Evolutionary conservation across 345 rosid genomes (phyloP), one percentile per base, ranked within the genome.

Genomic region (Carallia brachiata): DNA sequence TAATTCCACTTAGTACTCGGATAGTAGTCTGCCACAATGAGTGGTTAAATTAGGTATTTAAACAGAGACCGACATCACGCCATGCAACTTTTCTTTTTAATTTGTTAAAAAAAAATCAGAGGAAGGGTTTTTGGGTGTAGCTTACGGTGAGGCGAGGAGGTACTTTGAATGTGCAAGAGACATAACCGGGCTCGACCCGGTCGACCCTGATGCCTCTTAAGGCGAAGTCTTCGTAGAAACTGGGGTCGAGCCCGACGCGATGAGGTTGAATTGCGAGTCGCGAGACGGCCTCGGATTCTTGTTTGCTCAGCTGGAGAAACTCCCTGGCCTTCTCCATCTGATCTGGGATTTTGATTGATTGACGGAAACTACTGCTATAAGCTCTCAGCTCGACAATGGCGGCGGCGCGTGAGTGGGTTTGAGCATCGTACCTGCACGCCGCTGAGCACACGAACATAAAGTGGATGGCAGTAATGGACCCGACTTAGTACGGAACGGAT

Each of bases 121-220:
- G 55, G 74, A 40, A 69, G 62, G 68, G 65, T 15, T 48, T 55
- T 1, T 18, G 10, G 52, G 28, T 61, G 17, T 37, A 28, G 59
- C 86, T 77, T 79, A 91, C 97, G 58, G 89, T 83, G 78, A 95
- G 88, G 75, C 97, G 98, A 76, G 86, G 84, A 69, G 98, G 99
- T 67, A 92, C 94, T 68, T 76, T 87, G 86, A 92, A 88, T 69
- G 87, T 65, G 72, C 97, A 90, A 65, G 88, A 78, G 70, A 95
- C 69, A 79, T 83, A 63, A 6, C 92, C 92, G 12, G 93, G 85
- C 53, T 88, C 89, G 52, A 88, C 88, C 66, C 91, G 87, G 79
- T 88, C 90, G 23, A 95, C 88, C 62, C 84, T 83, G 78, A 95
- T 88, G 57, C 98, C 98, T 52, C 88, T 79, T 65, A 85, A 65